These are phyloP conservation scores for Pseudogymnoascus sp. DNA, from an alignment of 2,329 filamentous ascomycete species.

Conservation along the genomic window DNA sequence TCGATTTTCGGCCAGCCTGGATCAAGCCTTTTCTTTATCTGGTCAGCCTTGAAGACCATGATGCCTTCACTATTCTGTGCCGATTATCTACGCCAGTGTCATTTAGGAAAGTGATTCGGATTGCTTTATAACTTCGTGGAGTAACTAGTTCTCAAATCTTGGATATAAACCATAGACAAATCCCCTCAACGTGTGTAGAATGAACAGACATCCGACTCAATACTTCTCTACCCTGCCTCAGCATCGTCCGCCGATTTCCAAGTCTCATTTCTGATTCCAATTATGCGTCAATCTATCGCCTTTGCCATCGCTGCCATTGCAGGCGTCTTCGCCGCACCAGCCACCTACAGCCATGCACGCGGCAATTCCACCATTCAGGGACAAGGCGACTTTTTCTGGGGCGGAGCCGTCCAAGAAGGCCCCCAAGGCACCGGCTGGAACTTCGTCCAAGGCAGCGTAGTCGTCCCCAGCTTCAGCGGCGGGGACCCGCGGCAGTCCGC, in stretches of 20 bases:
- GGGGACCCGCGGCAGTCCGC: slow-evolving; percentile 31
- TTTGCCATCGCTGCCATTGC: not conserved
- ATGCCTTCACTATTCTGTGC: not conserved
- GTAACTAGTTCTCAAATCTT: not conserved
- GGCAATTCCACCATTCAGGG: not conserved
- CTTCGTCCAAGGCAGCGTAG: not conserved
- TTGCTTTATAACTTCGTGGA: not conserved
- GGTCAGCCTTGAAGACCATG: not conserved
- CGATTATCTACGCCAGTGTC: not conserved
- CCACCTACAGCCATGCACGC: not conserved
- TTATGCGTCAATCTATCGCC: not conserved
- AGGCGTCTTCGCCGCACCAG: not conserved
- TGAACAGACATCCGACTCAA: not conserved
- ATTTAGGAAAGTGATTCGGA: not conserved
- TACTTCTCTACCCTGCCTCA: not conserved
- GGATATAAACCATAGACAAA: not conserved
- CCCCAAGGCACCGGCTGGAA: not conserved
- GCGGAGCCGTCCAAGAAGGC: not conserved
- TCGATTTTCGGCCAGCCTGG: not conserved
- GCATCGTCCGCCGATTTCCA: not conserved
- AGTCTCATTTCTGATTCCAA: not conserved
- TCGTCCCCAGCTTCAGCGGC: not conserved
- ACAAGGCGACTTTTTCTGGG: not conserved
- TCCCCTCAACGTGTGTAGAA: not conserved
- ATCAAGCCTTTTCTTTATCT: not conserved